These are phyloP conservation scores for Aspergillus ochraceoroseus DNA, from an alignment of 2,329 filamentous ascomycete species.

Conservation along the genomic window DNA sequence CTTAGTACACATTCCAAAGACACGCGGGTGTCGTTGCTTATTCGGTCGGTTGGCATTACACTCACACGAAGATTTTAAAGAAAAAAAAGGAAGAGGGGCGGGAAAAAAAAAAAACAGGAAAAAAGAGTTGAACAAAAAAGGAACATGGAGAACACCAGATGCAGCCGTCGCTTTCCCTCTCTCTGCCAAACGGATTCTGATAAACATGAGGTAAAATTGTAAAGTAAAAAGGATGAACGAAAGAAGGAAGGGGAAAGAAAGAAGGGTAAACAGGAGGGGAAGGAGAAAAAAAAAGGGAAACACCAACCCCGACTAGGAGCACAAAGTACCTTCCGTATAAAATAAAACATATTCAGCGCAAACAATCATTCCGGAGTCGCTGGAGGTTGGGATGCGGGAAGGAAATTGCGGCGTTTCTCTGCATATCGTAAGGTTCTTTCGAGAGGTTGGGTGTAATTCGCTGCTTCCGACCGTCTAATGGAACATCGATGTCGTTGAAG, in stretches of 20 bases:
- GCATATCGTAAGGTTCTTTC: slow-evolving; percentile 22
- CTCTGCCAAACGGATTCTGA: slow-evolving; percentile 23
- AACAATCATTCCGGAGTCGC: slow-evolving; percentile 20
- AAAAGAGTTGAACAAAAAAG: slow-evolving; percentile 18
- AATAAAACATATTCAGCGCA: slow-evolving; percentile 22
- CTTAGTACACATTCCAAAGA: slow-evolving; percentile 22
- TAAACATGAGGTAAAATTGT: slow-evolving; percentile 16
- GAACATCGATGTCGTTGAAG: slow-evolving; percentile 29
- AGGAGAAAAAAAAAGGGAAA: slow-evolving; percentile 18
- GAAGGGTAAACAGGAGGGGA: slow-evolving; percentile 13
- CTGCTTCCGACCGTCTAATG: slow-evolving; percentile 25
- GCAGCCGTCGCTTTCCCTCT: slow-evolving; percentile 29
- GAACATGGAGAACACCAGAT: slow-evolving; percentile 28
- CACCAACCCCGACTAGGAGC: slow-evolving; percentile 22
- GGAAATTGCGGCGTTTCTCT: slow-evolving; percentile 20
- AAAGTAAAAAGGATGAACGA: slow-evolving; percentile 14
- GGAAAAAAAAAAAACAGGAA: slow-evolving; percentile 22
- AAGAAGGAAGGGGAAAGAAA: slow-evolving; percentile 14
- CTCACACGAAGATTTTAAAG: slow-evolving; percentile 25
- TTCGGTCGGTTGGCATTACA: slow-evolving; percentile 32
- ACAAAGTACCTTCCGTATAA: slow-evolving; percentile 29
- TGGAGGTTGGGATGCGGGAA: slow-evolving; percentile 21
- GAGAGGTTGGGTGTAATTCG: slow-evolving; percentile 19
- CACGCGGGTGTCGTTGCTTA: slow-evolving; percentile 27
- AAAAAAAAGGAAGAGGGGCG: slow-evolving; percentile 18